Percentiles rank a stretch among this genome's conserved stretches.
Conservation (phyloP, 305 asterid genomes). For the Fraxinus dipetala region DNA sequence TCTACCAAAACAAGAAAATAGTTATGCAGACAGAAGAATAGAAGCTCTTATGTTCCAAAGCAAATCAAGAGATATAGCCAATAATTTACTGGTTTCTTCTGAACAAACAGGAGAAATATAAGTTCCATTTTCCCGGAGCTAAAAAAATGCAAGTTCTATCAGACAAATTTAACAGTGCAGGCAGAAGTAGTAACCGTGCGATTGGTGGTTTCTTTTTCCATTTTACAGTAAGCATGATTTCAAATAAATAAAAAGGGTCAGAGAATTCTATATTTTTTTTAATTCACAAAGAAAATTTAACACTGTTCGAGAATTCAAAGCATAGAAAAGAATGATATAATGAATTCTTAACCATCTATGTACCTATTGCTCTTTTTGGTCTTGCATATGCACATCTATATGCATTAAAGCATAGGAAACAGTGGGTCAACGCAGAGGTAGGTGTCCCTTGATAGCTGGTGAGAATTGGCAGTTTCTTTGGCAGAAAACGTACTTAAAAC, state of each 20-base stretch:
- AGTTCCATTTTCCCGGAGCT: not conserved
- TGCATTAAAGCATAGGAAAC: not conserved
- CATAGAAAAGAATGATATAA: not conserved
- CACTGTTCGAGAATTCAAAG: not conserved
- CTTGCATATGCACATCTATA: not conserved
- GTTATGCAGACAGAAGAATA: not conserved
- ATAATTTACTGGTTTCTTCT: not conserved
- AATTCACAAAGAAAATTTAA: not conserved
- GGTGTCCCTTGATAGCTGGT: not conserved
- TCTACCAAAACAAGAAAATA: constrained; percentile 35
- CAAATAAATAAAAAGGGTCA: not conserved
- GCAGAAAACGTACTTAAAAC: not conserved
- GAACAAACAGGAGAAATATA: not conserved
- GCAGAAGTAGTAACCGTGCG: not conserved
- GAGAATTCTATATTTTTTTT: not conserved
- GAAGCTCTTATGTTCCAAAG: not conserved
- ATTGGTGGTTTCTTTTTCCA: not conserved
- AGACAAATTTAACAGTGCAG: not conserved
- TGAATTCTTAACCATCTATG: not conserved
- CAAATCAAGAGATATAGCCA: constrained; percentile 9
- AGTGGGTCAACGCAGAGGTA: not conserved
- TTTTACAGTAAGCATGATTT: not conserved
- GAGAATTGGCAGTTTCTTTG: not conserved
- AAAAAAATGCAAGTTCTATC: not conserved
- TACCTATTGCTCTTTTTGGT: not conserved